phyloP scores from a whole-genome alignment of 2,329 filamentous ascomycete genomes.

The Diplodia intermedia region DNA sequence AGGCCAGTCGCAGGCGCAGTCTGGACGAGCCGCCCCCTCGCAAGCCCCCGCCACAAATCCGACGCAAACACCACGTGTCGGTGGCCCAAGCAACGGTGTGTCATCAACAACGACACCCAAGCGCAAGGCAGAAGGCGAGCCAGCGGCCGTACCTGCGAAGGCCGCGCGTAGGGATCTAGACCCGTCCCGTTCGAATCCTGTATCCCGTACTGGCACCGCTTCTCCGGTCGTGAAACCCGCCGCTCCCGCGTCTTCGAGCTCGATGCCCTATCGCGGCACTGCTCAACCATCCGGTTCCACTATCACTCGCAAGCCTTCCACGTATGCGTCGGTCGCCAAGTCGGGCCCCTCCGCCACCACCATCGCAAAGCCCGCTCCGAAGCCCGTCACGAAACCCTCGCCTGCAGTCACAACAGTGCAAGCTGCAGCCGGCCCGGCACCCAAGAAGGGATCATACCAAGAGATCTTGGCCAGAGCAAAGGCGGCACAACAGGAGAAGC shows the following conservation, averaged over 20 bases:
- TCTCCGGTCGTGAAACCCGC: constrained; percentile 27
- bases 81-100: constrained; percentile 37
- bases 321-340: constrained; percentile 36
- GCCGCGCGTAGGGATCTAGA: constrained; percentile 43
- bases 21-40: constrained; percentile 38
- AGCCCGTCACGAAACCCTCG: constrained; percentile 34
- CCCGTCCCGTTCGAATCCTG: constrained; percentile 33
- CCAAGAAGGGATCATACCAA: constrained; percentile 76
- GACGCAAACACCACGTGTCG: constrained; percentile 29
- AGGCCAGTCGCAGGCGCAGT: constrained; percentile 38
- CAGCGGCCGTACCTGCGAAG: constrained; percentile 43
- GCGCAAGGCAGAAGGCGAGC: constrained; percentile 50
- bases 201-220: constrained; percentile 31
- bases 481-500: constrained; percentile 58
- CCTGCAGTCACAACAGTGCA: constrained; percentile 29
- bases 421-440: constrained; percentile 50
- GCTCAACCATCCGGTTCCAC: constrained; percentile 41
- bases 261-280: constrained; percentile 49
- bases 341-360: constrained; percentile 33
- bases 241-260: constrained; percentile 26
- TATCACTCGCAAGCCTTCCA: constrained; percentile 40
- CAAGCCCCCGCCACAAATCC: constrained; percentile 28
- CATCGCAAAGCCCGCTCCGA: constrained; percentile 33
- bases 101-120: constrained; percentile 46
- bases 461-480: constrained; percentile 77